Evolutionary conservation across 2,329 filamentous ascomycete genomes (phyloP), one percentile per base, ranked within the genome.

Genomic region (Fusarium sp.): DNA sequence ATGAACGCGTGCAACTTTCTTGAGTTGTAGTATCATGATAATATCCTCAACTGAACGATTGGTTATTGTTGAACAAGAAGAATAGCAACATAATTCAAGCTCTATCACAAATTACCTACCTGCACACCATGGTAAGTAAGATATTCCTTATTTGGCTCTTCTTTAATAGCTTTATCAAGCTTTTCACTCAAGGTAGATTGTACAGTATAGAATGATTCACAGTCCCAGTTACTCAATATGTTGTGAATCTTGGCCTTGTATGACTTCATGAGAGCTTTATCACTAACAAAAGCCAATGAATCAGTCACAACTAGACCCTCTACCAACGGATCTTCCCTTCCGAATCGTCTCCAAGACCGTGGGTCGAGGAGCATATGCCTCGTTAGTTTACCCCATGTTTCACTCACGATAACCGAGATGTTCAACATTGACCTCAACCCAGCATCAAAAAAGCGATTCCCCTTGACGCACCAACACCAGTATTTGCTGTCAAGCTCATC

Each of bases 401-500:
- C 38, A 49, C 38, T 48, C 27, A 46, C 32, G 30, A 48, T 33
- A 26, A 30, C 60, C 53, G 57, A 55, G 65, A 42, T 50, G 32
- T n/a, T 56, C 32, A n/a, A 40, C 38, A 62, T 46, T 61, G 33
- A 75, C 60, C 45, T 35, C 20, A 23, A 11, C 13, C 44, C 81
- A 95, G 94, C 66, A 96, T 98, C 78, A 97, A 97, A 80, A 98
- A 98, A 84, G 96, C 95, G 33, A 89, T 92, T 49, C 95, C 95
- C 11, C 84, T 91, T 27, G 87, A 92, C 71, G 81, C 87, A 2
- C 83, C 88, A 30, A 87, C 84, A 30, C 95, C 95, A 33, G 85
- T 99, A 64, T 98, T 99, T 80, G 96, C 97, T 17, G 94, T 99
- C 82, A 99, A 99, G 81, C 93, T 99, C 83, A 98, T 99, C 80